These are phyloP conservation scores for Phaeophleospora eucalypticola DNA, from an alignment of 2,329 filamentous ascomycete species.

Conservation along the genomic window DNA sequence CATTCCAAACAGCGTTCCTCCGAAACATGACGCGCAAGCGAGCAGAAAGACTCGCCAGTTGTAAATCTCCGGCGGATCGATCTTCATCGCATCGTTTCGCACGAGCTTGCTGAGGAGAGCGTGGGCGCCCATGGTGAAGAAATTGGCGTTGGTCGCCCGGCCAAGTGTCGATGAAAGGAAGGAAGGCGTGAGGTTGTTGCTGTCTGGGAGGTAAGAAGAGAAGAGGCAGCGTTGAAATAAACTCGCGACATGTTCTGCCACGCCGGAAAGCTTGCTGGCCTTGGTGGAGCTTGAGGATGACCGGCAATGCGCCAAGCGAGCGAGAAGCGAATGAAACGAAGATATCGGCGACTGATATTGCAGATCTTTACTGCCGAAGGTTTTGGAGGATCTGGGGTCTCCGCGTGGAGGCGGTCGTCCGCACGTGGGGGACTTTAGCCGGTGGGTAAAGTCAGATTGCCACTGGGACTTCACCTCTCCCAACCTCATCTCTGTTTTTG, in stretches of 20 bases:
- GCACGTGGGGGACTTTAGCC: background rate
- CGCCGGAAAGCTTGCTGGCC: too few species aligned
- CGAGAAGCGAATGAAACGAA: background rate
- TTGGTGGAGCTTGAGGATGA: background rate
- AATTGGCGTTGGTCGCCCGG: background rate
- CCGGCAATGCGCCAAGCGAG: background rate
- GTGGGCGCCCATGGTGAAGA: background rate
- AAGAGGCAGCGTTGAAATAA: background rate
- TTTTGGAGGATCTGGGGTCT: background rate
- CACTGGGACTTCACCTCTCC: background rate
- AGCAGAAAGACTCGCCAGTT: conserved; percentile 60
- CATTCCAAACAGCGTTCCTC: conserved; percentile 64
- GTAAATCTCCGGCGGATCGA: conserved; percentile 63
- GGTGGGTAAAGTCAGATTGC: background rate
- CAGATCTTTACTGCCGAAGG: background rate
- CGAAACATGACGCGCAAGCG: conserved; percentile 60
- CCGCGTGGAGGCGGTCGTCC: background rate
- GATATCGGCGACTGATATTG: background rate
- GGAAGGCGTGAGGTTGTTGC: background rate
- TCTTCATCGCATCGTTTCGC: conserved; percentile 67
- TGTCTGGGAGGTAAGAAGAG: background rate
- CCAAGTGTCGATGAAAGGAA: background rate
- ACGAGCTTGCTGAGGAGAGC: conserved; percentile 33
- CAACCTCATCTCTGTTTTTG: too few species aligned
- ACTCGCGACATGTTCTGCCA: background rate